phyloP scores from a whole-genome alignment of 768 basidiomycete genomes.

The Tricholoma hemisulphureum region DNA sequence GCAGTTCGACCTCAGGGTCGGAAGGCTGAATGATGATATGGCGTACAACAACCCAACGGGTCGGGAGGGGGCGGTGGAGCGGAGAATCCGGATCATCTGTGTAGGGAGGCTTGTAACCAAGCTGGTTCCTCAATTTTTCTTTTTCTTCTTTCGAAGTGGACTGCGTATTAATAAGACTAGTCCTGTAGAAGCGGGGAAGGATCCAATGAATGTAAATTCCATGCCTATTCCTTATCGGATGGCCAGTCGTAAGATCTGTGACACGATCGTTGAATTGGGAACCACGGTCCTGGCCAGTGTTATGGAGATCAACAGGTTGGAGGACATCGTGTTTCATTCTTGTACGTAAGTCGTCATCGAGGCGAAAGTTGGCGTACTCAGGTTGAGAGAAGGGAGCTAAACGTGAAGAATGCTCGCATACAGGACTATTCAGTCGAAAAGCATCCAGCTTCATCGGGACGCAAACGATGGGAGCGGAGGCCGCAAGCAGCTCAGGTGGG shows the following conservation, averaged over 20 bases:
- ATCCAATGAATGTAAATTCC: not conserved
- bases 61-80: not conserved
- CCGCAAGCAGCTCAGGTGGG: too few species aligned
- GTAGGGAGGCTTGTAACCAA: not conserved
- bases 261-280: not conserved
- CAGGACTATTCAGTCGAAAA: not conserved
- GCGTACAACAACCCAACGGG: not conserved
- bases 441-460: conserved; percentile 2
- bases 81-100: not conserved
- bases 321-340: not conserved
- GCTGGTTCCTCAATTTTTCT: not conserved
- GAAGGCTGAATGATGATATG: not conserved
- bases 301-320: not conserved
- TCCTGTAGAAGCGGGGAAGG: not conserved
- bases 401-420: not conserved
- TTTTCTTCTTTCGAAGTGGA: not conserved
- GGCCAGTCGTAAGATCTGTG: not conserved
- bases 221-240: not conserved
- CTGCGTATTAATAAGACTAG: not conserved
- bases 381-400: not conserved
- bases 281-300: not conserved
- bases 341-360: not conserved
- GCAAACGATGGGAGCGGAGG: too few species aligned
- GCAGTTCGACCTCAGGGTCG: not conserved
- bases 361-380: not conserved